These are phyloP conservation scores for Globisporangium ultimum DNA, from an alignment of 352 stramenopile species.

Conservation along the genomic window DNA sequence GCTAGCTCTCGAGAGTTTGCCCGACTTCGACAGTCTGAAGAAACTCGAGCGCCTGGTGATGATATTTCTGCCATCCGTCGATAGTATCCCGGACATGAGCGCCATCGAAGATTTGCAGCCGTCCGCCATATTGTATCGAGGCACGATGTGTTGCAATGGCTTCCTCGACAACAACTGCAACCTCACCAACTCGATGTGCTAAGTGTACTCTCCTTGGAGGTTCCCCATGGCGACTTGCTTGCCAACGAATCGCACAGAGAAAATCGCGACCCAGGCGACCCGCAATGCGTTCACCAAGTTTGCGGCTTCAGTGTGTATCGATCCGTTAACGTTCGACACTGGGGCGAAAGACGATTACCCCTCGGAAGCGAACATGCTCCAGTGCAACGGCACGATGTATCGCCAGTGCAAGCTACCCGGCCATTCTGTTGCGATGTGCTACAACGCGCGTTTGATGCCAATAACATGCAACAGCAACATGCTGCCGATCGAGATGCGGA, in stretches of 20 bases:
- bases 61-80: neutral
- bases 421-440: conserved; percentile 24
- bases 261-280: conserved; percentile 2
- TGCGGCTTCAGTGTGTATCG: conserved; percentile 7
- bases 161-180: conserved; percentile 15
- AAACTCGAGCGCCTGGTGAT: neutral
- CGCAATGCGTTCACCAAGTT: conserved; percentile 1
- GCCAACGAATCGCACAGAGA: conserved; percentile 3
- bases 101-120: neutral
- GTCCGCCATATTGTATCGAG: neutral
- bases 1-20: too few relatives aligned
- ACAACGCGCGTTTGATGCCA: conserved; percentile 10
- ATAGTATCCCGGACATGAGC: conserved; percentile 9
- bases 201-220: neutral
- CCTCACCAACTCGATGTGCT: conserved; percentile 4
- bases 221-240: neutral
- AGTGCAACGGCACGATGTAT: conserved; percentile 37
- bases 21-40: too few relatives aligned
- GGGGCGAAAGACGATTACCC: conserved; percentile 15
- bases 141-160: conserved; percentile 13
- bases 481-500: neutral
- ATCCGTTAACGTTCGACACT: conserved; percentile 22
- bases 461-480: neutral
- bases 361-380: conserved; percentile 15
- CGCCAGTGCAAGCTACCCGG: conserved; percentile 19